These are phyloP conservation scores for Plasmodium cynomolgi DNA, from an alignment of 169 alveolate genomes.

Conservation along the genomic window DNA sequence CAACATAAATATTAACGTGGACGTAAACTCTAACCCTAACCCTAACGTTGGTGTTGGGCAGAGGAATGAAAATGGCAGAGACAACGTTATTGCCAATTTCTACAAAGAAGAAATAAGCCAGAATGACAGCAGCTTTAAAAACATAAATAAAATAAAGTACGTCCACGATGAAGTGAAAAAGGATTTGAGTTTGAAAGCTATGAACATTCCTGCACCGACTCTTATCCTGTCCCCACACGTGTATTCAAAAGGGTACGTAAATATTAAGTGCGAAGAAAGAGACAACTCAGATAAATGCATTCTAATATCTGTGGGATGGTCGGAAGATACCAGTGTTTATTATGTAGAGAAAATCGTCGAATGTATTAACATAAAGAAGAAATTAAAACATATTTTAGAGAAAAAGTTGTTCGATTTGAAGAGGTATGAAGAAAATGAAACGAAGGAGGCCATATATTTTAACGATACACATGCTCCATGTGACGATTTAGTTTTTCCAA, in stretches of 20 bases:
- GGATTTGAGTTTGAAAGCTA: conserved; percentile 21
- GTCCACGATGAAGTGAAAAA: conserved; percentile 51
- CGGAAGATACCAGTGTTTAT: conserved; percentile 57
- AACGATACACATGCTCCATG: not conserved
- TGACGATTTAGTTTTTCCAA: not conserved
- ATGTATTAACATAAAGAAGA: conserved; percentile 56
- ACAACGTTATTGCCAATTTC: not conserved
- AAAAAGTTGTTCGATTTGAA: conserved; percentile 7
- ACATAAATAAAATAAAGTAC: conserved; percentile 45
- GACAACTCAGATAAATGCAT: conserved; percentile 29
- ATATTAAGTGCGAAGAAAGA: conserved; percentile 60
- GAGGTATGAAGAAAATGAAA: conserved; percentile 18
- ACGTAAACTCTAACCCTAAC: not conserved
- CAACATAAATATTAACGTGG: not conserved
- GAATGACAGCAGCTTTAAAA: conserved; percentile 33
- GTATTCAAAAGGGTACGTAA: conserved; percentile 64
- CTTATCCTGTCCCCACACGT: conserved; percentile 36
- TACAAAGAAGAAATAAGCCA: conserved; percentile 27
- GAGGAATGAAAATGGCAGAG: not conserved
- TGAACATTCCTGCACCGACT: conserved; percentile 25
- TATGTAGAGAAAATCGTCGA: conserved; percentile 66
- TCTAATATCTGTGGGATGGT: conserved; percentile 67
- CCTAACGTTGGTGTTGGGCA: not conserved
- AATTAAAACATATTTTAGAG: conserved; percentile 35
- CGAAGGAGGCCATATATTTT: not conserved